Evolutionary conservation across 1,139 yeast species (phyloP).

Genomic region (Eremothecium cymbalariae): DNA sequence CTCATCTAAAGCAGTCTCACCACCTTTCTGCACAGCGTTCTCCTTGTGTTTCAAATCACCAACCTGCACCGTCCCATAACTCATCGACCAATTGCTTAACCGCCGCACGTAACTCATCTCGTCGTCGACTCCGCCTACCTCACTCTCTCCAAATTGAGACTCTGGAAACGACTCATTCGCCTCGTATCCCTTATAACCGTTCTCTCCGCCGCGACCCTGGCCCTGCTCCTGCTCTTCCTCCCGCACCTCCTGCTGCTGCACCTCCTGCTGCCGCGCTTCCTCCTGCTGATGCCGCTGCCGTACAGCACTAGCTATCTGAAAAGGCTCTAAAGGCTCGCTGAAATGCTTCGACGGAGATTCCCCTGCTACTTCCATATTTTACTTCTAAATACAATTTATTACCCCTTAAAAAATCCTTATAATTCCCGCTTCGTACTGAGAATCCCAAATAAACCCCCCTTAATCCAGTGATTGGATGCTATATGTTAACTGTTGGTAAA

Average conservation of each 20-base stretch:
- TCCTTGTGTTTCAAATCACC: conserved; percentile 9
- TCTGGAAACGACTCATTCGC: conserved; percentile 7
- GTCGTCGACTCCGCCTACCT: conserved; percentile 6
- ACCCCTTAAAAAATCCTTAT: too few species aligned
- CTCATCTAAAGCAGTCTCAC: conserved; percentile 13
- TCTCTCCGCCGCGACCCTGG: neutral
- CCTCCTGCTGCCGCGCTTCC: neutral
- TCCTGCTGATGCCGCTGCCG: too few species aligned
- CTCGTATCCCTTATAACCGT: conserved; percentile 5
- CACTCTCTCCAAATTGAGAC: conserved; percentile 7
- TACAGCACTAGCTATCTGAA: conserved; percentile 21
- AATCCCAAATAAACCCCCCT: too few species aligned
- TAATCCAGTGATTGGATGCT: too few species aligned
- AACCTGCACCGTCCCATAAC: conserved; percentile 23
- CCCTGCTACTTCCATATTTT: conserved; percentile 10
- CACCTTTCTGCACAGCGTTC: conserved; percentile 4
- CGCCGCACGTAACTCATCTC: conserved; percentile 14
- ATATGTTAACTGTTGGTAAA: too few species aligned
- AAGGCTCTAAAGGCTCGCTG: conserved; percentile 17
- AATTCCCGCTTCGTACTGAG: too few species aligned
- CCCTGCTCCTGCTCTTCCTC: conserved; percentile 1
- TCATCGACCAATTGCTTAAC: conserved; percentile 21
- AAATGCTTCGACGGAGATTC: conserved; percentile 19
- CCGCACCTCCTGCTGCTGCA: neutral
- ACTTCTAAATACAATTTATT: too few species aligned